Base-by-base conservation (phyloP, 805 yeast genomes). In the Kuraishia hungarica region DNA sequence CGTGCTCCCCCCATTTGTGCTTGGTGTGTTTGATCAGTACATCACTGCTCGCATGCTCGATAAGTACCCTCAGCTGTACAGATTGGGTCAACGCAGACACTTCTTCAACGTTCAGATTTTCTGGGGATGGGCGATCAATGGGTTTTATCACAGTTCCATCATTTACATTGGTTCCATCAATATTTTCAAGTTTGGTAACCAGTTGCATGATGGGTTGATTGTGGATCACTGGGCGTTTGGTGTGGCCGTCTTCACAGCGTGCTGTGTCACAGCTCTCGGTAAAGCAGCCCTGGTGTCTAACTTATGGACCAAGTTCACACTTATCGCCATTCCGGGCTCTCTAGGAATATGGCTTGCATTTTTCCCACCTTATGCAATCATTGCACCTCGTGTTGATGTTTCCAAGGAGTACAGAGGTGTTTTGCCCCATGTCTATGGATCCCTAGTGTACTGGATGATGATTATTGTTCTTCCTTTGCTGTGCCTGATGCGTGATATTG, bases 51-150 rank as follows among this genome's bases (percentile, higher is more conserved):
- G 97, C 60, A 79, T 93, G 65, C 74, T 96, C 50, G 94, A 89
- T 61, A 81, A 94, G 55, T 96, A 96, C 67, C 98, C 99, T 0
- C 96, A 89, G 65, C 74, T 96, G 52, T 94, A 96, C 71, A 87
- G 86, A 64, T 73, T 94, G 49, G 99, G 99, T 6, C 97, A 93
- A 70, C 75, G 82, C 58, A 87, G 96, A 20, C 85, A 81, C 55
- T 94, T 94, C 65, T 89, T 94, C 73, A 93, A 93, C 61, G 96
- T 91, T 13, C 77, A 83, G 4, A 91, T 91, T 47, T 94, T 94
- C 69, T 93, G 98, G 98, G 89, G 96, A 20, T 94, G 99, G 99
- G 89, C 94, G 50, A 72, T 84, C 53, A 96, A 94, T 69, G 99
- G 99, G 0, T 93, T 94, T 66, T 94, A 82, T 70, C 99, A 94